A percentile compares a stretch with the other conserved stretches of the same genome.
phyloP scores from a whole-genome alignment of 495 filamentous ascomycete genomes.

The Rhizodiscina lignyota region DNA sequence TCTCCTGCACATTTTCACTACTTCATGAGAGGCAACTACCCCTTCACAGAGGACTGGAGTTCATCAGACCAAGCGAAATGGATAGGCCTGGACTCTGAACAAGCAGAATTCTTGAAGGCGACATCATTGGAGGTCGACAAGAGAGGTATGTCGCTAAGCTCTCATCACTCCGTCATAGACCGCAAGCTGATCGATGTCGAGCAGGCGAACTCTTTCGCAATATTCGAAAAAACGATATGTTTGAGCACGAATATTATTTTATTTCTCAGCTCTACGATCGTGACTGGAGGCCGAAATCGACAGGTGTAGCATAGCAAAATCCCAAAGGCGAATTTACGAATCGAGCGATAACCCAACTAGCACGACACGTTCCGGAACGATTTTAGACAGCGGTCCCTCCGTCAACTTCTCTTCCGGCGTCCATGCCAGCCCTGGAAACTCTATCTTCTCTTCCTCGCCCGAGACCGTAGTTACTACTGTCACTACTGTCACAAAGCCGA shows the following conservation, averaged over 20 bases:
- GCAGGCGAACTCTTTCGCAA: neutral
- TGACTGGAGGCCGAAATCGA: slow-evolving; percentile 3
- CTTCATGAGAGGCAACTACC: slow-evolving; percentile 2
- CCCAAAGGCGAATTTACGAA: too few species aligned
- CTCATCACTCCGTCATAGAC: neutral
- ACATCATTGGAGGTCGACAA: neutral
- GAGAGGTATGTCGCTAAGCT: neutral
- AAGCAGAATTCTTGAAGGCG: slow-evolving; percentile 2
- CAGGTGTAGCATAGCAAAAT: too few species aligned
- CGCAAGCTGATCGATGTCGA: neutral
- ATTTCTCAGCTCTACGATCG: slow-evolving; percentile 2
- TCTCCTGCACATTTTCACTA: slow-evolving; percentile 4
- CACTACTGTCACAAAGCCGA: too few species aligned
- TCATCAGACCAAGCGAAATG: neutral
- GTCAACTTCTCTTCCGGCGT: too few species aligned
- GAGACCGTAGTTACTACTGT: too few species aligned
- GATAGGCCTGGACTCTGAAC: slow-evolving; percentile 1
- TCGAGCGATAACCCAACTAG: too few species aligned
- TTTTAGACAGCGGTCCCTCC: too few species aligned
- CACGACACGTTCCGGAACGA: too few species aligned
- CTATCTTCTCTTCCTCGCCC: too few species aligned
- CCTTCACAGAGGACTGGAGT: slow-evolving; percentile 1
- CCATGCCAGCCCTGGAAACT: too few species aligned
- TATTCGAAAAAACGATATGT: slow-evolving; percentile 1
- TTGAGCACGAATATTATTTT: slow-evolving; percentile 3